Evolutionary conservation across 2,329 filamentous ascomycete genomes (phyloP).

Genomic region (Pyrenochaeta sp.): DNA sequence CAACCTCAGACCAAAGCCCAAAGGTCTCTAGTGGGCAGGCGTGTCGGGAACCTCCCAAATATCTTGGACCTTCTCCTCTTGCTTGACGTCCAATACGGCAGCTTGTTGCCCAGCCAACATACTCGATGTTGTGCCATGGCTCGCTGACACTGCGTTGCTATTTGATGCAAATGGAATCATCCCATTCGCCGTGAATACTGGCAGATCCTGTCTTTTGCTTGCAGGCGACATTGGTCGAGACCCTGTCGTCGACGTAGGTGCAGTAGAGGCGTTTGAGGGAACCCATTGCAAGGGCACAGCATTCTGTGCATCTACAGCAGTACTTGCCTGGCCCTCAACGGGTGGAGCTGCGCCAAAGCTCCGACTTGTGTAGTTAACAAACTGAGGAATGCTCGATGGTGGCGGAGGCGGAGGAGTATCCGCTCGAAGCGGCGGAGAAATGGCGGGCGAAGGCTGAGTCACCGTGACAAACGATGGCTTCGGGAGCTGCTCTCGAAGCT

Average conservation of each 20-base stretch:
- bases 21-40: slow-evolving; percentile 37
- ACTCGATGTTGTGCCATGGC: not conserved
- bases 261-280: slow-evolving; percentile 35
- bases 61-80: slow-evolving; percentile 24
- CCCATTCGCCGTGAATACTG: slow-evolving; percentile 57
- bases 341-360: slow-evolving; percentile 21
- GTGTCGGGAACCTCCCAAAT: slow-evolving; percentile 60
- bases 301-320: slow-evolving; percentile 17
- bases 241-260: slow-evolving; percentile 8
- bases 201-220: slow-evolving; percentile 54
- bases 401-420: slow-evolving; percentile 51
- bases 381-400: slow-evolving; percentile 40
- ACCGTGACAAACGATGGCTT: slow-evolving; percentile 41
- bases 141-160: slow-evolving; percentile 36
- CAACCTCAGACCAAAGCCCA: not conserved
- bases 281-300: slow-evolving; percentile 42
- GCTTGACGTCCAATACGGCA: slow-evolving; percentile 6
- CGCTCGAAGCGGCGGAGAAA: slow-evolving; percentile 41
- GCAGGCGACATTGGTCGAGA: slow-evolving; percentile 36
- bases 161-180: slow-evolving; percentile 48
- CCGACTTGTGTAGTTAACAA: slow-evolving; percentile 41
- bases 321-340: not conserved
- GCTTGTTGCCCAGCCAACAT: slow-evolving; percentile 2
- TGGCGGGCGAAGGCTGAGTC: slow-evolving; percentile 25
- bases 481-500: slow-evolving; percentile 47